Percentiles rank a stretch among this genome's conserved stretches.
phyloP scores from a whole-genome alignment of 352 stramenopile species.

The Pythium myriotylum region DNA sequence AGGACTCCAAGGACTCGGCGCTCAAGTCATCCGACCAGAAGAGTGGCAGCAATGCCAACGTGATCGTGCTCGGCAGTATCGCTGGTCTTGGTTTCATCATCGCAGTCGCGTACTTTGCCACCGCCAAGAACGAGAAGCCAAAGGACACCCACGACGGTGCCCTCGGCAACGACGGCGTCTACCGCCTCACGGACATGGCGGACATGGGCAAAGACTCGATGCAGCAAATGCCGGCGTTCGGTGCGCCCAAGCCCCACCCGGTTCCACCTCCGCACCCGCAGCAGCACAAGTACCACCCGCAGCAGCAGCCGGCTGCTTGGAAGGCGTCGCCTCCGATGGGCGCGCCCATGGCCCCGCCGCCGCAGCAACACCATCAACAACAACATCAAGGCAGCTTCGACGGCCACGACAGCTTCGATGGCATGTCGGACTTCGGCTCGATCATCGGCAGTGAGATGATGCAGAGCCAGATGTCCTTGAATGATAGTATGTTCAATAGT shows the following conservation, averaged over 20 bases:
- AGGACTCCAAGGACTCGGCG: background rate
- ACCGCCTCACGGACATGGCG: slow-evolving; percentile 18
- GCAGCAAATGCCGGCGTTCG: background rate
- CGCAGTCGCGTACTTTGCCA: slow-evolving; percentile 13
- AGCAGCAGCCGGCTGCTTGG: slow-evolving; percentile 2
- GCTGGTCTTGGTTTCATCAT: slow-evolving; percentile 16
- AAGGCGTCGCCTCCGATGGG: background rate
- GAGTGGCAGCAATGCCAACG: slow-evolving; percentile 14
- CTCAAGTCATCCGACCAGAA: background rate
- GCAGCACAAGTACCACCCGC: background rate
- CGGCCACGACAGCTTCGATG: background rate
- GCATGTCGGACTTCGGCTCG: background rate
- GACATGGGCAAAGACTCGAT: slow-evolving; percentile 5
- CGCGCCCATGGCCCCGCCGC: background rate
- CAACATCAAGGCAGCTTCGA: background rate
- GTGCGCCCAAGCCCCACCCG: background rate
- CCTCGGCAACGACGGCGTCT: slow-evolving; percentile 2
- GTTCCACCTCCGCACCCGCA: background rate
- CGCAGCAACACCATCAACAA: background rate
- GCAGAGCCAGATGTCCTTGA: slow-evolving; percentile 9
- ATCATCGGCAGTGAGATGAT: slow-evolving; percentile 5
- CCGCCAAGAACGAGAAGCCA: background rate
- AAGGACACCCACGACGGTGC: slow-evolving; percentile 1
- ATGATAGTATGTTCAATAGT: slow-evolving; percentile 8
- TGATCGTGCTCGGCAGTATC: slow-evolving; percentile 14